Evolutionary conservation across 108 stramenopile species (phyloP).

Genomic region (Ochromonas danica): DNA sequence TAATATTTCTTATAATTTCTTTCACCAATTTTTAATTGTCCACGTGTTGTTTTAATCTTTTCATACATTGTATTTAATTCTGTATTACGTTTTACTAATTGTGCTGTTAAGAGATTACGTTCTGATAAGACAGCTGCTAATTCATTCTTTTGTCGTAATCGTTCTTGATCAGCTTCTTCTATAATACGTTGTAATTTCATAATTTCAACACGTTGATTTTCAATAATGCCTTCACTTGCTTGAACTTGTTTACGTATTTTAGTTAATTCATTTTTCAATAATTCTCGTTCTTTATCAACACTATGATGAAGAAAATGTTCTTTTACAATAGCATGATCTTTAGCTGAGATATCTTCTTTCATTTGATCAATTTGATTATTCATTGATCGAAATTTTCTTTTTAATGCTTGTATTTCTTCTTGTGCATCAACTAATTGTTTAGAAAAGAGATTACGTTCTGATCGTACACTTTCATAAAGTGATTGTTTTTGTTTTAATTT

Average conservation of each 20-base stretch:
- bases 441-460: constrained; percentile 60
- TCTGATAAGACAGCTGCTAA: constrained; percentile 58
- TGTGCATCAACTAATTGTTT: constrained; percentile 62
- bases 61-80: constrained; percentile 64
- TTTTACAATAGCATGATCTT: constrained; percentile 63
- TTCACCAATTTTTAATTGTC: constrained; percentile 58
- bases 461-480: constrained; percentile 62
- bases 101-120: constrained; percentile 56
- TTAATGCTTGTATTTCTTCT: constrained; percentile 64
- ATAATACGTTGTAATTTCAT: constrained; percentile 58
- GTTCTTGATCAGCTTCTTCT: constrained; percentile 66
- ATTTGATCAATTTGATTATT: constrained; percentile 66
- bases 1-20: constrained; percentile 39
- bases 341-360: constrained; percentile 64
- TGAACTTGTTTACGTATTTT: constrained; percentile 64
- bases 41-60: constrained; percentile 55
- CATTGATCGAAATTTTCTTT: constrained; percentile 62
- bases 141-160: constrained; percentile 62
- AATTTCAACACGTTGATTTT: constrained; percentile 58
- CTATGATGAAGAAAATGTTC: constrained; percentile 58
- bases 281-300: constrained; percentile 62
- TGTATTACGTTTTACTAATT: constrained; percentile 60
- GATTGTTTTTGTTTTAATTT: constrained; percentile 66
- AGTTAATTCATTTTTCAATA: constrained; percentile 58
- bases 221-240: constrained; percentile 54